Evolutionary conservation across 2,329 filamentous ascomycete species (phyloP).

Genomic region (Ophiostoma piceae): DNA sequence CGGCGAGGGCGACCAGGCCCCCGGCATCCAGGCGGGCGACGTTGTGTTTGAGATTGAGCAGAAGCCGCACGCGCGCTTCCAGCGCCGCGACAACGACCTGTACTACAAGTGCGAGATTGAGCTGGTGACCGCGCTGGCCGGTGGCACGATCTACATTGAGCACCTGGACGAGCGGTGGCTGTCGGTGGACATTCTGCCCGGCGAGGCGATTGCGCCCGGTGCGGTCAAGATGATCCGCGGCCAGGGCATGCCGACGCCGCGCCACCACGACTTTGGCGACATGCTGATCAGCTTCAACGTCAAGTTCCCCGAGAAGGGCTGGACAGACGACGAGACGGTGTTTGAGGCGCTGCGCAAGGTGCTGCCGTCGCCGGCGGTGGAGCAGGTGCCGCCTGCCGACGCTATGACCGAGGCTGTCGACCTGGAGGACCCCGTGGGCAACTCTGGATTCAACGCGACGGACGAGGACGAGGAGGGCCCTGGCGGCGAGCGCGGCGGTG

Average conservation of each 20-base stretch:
- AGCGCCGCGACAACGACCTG: constrained; percentile 91
- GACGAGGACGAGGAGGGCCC: constrained; percentile 72
- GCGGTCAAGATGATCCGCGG: constrained; percentile 89
- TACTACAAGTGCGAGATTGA: constrained; percentile 95
- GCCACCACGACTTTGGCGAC: constrained; percentile 94
- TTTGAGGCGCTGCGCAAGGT: constrained; percentile 77
- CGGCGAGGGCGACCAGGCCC: constrained; percentile 93
- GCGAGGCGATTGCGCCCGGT: constrained; percentile 88
- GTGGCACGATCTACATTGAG: constrained; percentile 86
- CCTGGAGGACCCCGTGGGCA: constrained; percentile 76
- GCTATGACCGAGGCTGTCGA: constrained; percentile 88
- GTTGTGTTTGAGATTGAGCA: constrained; percentile 99
- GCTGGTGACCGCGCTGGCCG: constrained; percentile 86
- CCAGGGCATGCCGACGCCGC: constrained; percentile 94
- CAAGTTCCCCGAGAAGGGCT: constrained; percentile 84
- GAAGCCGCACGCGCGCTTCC: constrained; percentile 95
- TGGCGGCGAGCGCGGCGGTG: constrained; percentile 66
- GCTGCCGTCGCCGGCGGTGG: constrained; percentile 63
- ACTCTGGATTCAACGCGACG: constrained; percentile 55
- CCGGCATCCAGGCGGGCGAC: constrained; percentile 87
- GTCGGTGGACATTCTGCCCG: constrained; percentile 84
- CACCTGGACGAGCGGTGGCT: constrained; percentile 97
- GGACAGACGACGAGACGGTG: constrained; percentile 60
- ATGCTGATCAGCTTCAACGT: constrained; percentile 96
- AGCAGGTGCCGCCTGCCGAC: constrained; percentile 67